phyloP scores from a whole-genome alignment of 768 basidiomycete genomes.

The Rubroboletus satanas region DNA sequence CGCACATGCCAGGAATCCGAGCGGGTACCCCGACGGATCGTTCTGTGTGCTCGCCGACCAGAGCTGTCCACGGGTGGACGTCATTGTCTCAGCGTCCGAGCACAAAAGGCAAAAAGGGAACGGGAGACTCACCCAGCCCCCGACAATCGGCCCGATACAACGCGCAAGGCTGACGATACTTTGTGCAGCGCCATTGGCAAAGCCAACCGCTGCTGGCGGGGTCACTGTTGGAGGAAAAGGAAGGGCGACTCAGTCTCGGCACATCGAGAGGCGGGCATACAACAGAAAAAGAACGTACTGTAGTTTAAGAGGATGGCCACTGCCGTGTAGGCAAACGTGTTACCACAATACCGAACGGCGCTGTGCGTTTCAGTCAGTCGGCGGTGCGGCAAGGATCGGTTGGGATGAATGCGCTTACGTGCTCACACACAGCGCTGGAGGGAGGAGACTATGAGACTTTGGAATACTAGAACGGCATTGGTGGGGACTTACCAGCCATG shows the following conservation, averaged over 20 bases:
- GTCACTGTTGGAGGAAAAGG: slow-evolving; percentile 56
- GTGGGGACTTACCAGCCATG: slow-evolving; percentile 62
- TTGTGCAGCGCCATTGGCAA: slow-evolving; percentile 95
- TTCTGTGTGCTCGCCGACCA: slow-evolving; percentile 72
- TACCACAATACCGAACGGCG: slow-evolving; percentile 83
- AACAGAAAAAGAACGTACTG: slow-evolving; percentile 42
- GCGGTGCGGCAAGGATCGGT: background rate
- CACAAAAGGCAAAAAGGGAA: background rate
- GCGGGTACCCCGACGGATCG: slow-evolving; percentile 64
- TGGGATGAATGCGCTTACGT: slow-evolving; percentile 51
- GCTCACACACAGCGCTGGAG: slow-evolving; percentile 66
- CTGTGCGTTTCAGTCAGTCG: slow-evolving; percentile 36
- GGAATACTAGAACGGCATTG: background rate
- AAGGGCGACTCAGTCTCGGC: background rate
- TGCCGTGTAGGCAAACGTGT: slow-evolving; percentile 86
- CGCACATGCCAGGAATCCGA: slow-evolving; percentile 70
- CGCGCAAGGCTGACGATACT: slow-evolving; percentile 92
- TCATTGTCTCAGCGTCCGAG: background rate
- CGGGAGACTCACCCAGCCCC: slow-evolving; percentile 58
- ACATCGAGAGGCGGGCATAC: background rate
- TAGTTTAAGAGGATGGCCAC: slow-evolving; percentile 86
- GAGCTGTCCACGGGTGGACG: slow-evolving; percentile 39
- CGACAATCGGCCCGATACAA: slow-evolving; percentile 83
- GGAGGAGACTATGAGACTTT: slow-evolving; percentile 3
- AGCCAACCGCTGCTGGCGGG: slow-evolving; percentile 81